Evolutionary conservation across 139 green algal genomes (phyloP), one percentile per base, ranked within the genome.

Genomic region (Coelastrella sp.): DNA sequence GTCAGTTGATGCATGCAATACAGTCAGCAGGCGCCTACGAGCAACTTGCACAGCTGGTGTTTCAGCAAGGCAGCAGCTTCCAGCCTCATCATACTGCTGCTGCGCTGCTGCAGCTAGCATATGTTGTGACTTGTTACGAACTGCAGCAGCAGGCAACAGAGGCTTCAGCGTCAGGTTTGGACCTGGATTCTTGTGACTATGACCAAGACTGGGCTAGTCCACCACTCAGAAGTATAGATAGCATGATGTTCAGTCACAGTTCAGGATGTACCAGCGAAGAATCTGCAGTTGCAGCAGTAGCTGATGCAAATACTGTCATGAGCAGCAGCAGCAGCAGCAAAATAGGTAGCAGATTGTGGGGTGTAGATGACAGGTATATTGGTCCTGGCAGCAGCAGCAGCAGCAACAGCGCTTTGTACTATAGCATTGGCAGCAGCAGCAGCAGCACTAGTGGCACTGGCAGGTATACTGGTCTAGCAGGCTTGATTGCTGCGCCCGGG

Each of bases 11-110:
- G 14, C 49, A 70, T 65, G 63, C 82, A 20, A 65, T 87, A 4
- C 25, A 63, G 35, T 58, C 63, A 35, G 20, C 25, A 11, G 20
- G 19, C 20, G 25, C 19, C 8, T 88, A 88, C 20, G 6, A 58
- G 35, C 68, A 81, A 57, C 68, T 88, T 6, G 24, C 9, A 11
- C 8, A 58, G 8, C 68, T 88, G 17, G 84, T 88, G 15, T 6
- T 12, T 12, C 22, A 72, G 68, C 58, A 59, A 20, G 72, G 84
- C 84, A 81, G 19, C 66, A 22, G 22, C 49, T 88, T 88, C 49
- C 49, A 80, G 68, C 58, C 84, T 7, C 84, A 88, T 73, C 84
- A 88, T 59, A 88, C 84, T 88, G 84, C 84, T 58, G 84, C 35
- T 57, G 84, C 84, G 0, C 19, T 88, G 66, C 68, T 88, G 68